Conservation (phyloP, 805 yeast genomes). For the Huiozyma naganishii region DNA sequence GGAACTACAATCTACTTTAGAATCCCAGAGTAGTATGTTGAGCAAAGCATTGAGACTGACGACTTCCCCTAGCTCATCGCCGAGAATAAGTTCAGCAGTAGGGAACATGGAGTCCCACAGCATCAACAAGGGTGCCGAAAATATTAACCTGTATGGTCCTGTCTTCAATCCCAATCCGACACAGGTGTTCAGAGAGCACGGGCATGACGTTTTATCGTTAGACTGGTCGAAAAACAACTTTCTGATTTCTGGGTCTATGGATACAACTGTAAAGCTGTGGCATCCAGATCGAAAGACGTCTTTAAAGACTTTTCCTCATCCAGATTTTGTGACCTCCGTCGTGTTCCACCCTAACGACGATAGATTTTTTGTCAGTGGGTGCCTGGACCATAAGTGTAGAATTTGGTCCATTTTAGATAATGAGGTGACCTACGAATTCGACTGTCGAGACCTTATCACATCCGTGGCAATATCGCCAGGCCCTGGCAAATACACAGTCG, state of each 20-base stretch:
- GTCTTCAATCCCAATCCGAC: constrained; percentile 64
- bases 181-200: constrained; percentile 56
- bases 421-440: constrained; percentile 47
- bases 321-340: constrained; percentile 73
- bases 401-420: constrained; percentile 78
- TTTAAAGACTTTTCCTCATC: constrained; percentile 54
- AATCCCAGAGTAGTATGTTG: constrained; percentile 6
- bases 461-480: constrained; percentile 65
- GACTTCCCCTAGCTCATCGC: not conserved
- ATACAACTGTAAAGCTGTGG: constrained; percentile 75
- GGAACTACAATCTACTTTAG: constrained; percentile 26
- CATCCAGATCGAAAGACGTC: constrained; percentile 60
- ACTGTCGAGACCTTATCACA: constrained; percentile 59
- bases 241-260: constrained; percentile 71
- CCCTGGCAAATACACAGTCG: constrained; percentile 45
- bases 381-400: constrained; percentile 62
- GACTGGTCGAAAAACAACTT: constrained; percentile 88
- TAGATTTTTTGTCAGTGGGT: constrained; percentile 73
- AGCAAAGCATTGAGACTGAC: constrained; percentile 4
- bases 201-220: constrained; percentile 56
- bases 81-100: not conserved
- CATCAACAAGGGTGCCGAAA: not conserved
- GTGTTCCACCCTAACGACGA: constrained; percentile 80
- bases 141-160: constrained; percentile 44
- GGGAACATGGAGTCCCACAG: not conserved